A percentile compares a stretch with the other conserved stretches of the same genome.
phyloP scores from a whole-genome alignment of 352 stramenopile genomes.

The Pythium aquatile region DNA sequence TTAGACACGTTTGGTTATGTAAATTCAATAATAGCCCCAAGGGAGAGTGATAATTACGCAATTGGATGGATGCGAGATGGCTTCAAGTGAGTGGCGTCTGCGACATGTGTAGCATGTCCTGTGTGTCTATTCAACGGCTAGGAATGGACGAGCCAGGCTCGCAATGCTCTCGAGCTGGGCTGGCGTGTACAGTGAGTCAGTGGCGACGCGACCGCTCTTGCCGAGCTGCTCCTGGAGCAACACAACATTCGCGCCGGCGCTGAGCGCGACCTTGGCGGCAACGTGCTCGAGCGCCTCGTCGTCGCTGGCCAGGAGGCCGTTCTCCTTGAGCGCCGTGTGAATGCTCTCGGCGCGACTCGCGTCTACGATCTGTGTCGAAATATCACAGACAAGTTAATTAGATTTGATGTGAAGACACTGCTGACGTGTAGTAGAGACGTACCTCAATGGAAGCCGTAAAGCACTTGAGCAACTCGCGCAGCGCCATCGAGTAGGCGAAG shows the following conservation, averaged over 20 bases:
- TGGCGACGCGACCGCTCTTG: constrained; percentile 27
- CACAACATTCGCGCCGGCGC: constrained; percentile 54
- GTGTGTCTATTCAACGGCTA: constrained; percentile 34
- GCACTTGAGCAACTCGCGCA: constrained; percentile 79
- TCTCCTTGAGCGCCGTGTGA: constrained; percentile 33
- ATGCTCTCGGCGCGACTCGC: constrained; percentile 45
- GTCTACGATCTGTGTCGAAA: constrained; percentile 41
- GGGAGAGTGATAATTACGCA: not conserved
- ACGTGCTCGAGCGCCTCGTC: constrained; percentile 45
- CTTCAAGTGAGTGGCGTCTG: not conserved
- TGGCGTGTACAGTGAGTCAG: constrained; percentile 38
- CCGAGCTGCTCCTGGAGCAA: constrained; percentile 64
- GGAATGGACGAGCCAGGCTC: constrained; percentile 31
- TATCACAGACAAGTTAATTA: not conserved
- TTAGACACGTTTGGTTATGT: not conserved
- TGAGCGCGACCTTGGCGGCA: constrained; percentile 49
- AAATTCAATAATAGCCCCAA: not conserved
- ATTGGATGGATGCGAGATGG: not conserved
- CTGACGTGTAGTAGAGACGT: not conserved
- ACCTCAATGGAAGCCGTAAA: constrained; percentile 82
- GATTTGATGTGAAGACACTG: not conserved
- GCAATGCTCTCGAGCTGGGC: constrained; percentile 42
- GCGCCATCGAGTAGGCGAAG: constrained; percentile 77
- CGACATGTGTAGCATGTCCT: not conserved
- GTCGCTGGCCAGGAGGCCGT: constrained; percentile 27